Conservation (phyloP, 495 filamentous ascomycete genomes). For the Podospora pseudocomata region DNA sequence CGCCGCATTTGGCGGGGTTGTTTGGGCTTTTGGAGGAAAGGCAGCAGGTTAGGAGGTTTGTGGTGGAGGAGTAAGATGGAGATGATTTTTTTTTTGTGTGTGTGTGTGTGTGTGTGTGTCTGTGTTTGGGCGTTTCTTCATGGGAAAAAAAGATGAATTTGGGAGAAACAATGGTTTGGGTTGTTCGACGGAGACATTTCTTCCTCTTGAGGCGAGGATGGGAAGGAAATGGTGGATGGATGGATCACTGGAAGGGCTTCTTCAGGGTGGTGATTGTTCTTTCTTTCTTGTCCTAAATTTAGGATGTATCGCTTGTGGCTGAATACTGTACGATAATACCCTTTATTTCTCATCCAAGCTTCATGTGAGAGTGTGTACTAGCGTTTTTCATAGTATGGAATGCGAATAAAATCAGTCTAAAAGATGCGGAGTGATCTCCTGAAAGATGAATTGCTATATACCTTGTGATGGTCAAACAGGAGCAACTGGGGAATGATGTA, state of each 20-base stretch:
- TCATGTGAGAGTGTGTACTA: not conserved
- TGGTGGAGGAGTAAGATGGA: not conserved
- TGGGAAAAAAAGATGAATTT: too few relatives aligned
- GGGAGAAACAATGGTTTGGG: too few relatives aligned
- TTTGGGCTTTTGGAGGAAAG: conserved; percentile 27
- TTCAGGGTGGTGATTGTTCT: not conserved
- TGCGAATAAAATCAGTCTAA: not conserved
- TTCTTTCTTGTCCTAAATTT: not conserved
- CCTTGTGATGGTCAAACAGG: too few relatives aligned
- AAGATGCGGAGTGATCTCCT: too few relatives aligned
- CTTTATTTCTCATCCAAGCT: conserved; percentile 1
- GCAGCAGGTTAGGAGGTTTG: not conserved
- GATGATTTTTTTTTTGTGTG: too few relatives aligned
- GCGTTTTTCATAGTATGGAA: not conserved
- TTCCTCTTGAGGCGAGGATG: not conserved
- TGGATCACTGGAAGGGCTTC: not conserved
- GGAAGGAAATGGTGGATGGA: not conserved
- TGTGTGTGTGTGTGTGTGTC: too few relatives aligned
- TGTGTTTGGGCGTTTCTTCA: too few relatives aligned
- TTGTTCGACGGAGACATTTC: too few relatives aligned
- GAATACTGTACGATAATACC: conserved; percentile 19
- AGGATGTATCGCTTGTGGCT: not conserved
- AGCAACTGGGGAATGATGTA: too few relatives aligned
- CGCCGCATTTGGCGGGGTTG: conserved; percentile 28
- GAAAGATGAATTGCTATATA: too few relatives aligned